Evolutionary conservation across 805 yeast genomes (phyloP), one percentile per base, ranked within the genome.

Genomic region (Metschnikowia proteae): DNA sequence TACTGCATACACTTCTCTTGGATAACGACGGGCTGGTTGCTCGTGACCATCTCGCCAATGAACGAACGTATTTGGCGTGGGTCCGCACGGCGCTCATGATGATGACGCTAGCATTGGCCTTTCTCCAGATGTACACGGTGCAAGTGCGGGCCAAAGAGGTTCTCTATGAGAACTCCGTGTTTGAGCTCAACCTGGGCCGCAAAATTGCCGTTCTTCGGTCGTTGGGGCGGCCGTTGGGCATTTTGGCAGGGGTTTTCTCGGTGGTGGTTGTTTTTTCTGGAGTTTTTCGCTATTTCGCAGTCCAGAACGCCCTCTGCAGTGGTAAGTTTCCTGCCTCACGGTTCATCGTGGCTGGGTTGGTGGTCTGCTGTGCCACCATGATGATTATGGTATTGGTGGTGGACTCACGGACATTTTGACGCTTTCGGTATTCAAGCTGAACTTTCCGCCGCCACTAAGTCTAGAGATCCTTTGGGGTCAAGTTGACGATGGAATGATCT

Each of bases 31-130:
- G 68, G 11, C 61, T 70, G 17, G 67, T 64, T 5, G 76, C 76
- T 3, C 55, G 74, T 43, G 76, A 71, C 54, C 74, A 71, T 47
- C 61, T 82, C 68, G 86, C 87, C 8, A 80, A 80, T 41, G 86
- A 82, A 54, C 66, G 87, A 57, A 82, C 86, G 1, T 82, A 79
- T 49, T 62, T 82, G 9, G 84, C 86, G 0, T 82, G 86, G 86
- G 61, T 81, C 29, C 67, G 86, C 39, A 81, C 86, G 0, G 79
- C 84, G 2, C 62, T 82, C 36, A 76, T 81, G 13, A 70, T 81
- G 41, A 76, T 82, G 3, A 75, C 84, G 0, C 70, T 80, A 31
- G 86, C 86, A 0, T 77, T 81, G 11, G 85, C 80, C n/a, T 70
- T 80, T 3, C 71, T 84, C 0, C 87, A 82, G 59, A 65, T 82